Conservation (phyloP, 768 basidiomycete species). For the Tulasnella sp. region DNA sequence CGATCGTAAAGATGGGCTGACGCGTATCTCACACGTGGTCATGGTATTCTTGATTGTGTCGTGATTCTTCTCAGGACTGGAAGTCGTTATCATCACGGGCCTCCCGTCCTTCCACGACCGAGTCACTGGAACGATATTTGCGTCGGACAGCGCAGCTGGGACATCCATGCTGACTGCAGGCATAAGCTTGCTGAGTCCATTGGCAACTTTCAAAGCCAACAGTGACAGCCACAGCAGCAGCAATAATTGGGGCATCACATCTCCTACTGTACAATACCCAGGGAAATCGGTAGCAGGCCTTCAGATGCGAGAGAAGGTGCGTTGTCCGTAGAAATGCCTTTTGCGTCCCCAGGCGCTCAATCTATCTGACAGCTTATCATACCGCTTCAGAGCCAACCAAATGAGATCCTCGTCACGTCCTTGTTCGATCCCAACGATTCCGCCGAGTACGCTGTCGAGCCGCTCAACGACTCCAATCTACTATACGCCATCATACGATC, state of each 20-base stretch:
- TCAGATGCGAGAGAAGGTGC: constrained; percentile 9
- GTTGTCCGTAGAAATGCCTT: no score
- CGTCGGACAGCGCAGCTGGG: background rate
- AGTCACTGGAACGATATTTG: background rate
- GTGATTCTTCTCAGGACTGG: constrained; percentile 41
- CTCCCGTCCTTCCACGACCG: constrained; percentile 65
- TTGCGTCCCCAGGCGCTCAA: no score
- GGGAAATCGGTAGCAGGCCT: background rate
- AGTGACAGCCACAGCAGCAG: no score
- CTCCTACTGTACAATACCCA: constrained; percentile 7
- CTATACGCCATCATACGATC: constrained; percentile 67
- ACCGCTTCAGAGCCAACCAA: constrained; percentile 28
- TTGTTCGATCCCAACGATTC: constrained; percentile 58
- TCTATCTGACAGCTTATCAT: no score
- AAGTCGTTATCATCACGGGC: constrained; percentile 66
- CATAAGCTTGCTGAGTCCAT: background rate
- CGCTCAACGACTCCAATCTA: constrained; percentile 69
- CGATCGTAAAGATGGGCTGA: constrained; percentile 49
- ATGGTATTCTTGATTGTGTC: no score
- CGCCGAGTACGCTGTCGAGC: constrained; percentile 49
- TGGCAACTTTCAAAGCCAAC: background rate
- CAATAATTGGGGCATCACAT: background rate
- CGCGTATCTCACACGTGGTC: no score
- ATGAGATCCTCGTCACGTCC: constrained; percentile 58
- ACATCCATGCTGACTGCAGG: background rate